These are phyloP conservation scores for Penicillium carneum DNA, from an alignment of 2,329 filamentous ascomycete genomes.

Conservation along the genomic window DNA sequence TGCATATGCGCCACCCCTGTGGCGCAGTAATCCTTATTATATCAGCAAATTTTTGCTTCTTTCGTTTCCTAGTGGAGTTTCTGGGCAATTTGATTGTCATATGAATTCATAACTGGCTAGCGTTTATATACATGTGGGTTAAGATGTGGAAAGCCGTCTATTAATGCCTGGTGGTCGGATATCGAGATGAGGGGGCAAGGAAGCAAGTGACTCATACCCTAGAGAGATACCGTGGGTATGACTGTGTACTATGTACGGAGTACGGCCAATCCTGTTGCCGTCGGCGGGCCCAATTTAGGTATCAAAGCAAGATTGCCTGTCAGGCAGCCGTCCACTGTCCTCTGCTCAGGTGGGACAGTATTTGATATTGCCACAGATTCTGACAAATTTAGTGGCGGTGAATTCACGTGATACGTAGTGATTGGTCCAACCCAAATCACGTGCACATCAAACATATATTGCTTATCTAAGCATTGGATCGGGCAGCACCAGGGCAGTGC, in stretches of 20 bases:
- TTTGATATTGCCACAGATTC: conserved; percentile 9
- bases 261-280: conserved; percentile 10
- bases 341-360: not conserved
- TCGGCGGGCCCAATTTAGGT: conserved; percentile 16
- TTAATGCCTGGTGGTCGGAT: conserved; percentile 6
- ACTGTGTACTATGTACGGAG: conserved; percentile 9
- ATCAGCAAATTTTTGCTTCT: conserved; percentile 6
- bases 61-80: conserved; percentile 20
- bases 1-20: conserved; percentile 25
- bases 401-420: conserved; percentile 4
- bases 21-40: conserved; percentile 24
- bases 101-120: conserved; percentile 12
- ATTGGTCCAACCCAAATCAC: not conserved
- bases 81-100: conserved; percentile 15
- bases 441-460: not conserved
- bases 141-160: conserved; percentile 10
- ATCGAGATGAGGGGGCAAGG: conserved; percentile 3
- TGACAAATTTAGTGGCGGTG: conserved; percentile 20
- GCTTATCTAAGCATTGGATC: conserved; percentile 12
- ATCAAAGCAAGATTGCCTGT: conserved; percentile 15
- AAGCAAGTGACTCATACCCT: conserved; percentile 19
- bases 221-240: conserved; percentile 5
- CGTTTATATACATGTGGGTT: conserved; percentile 24
- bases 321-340: conserved; percentile 13
- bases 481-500: conserved; percentile 16